Evolutionary conservation across 495 filamentous ascomycete genomes (phyloP).

Genomic region (Talaromyces borbonicus): DNA sequence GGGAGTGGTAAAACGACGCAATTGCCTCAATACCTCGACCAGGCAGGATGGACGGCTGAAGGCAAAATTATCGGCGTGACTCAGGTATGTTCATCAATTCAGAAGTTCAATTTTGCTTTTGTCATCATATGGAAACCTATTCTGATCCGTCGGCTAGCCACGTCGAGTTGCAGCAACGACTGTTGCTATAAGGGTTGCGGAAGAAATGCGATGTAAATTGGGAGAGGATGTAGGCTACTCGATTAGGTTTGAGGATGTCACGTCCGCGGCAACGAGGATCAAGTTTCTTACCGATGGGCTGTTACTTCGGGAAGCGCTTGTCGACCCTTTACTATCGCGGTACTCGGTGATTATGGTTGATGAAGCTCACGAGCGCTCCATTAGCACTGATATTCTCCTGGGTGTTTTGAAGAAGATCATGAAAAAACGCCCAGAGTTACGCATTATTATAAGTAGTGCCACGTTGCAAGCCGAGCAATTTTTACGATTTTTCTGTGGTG

Average conservation of each 20-base stretch:
- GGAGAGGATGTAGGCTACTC: constrained; percentile 96
- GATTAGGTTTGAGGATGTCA: constrained; percentile 92
- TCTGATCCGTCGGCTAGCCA: constrained; percentile 44
- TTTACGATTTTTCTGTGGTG: constrained; percentile 64
- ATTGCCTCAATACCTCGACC: constrained; percentile 76
- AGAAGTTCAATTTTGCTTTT: not conserved
- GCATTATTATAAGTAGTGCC: constrained; percentile 89
- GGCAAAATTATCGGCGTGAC: constrained; percentile 80
- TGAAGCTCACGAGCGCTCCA: constrained; percentile 91
- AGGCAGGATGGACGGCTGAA: constrained; percentile 82
- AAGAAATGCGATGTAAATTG: constrained; percentile 83
- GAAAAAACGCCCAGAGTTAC: constrained; percentile 69
- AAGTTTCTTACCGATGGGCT: constrained; percentile 97
- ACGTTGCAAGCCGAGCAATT: constrained; percentile 90
- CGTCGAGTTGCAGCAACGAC: constrained; percentile 88
- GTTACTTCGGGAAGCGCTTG: constrained; percentile 84
- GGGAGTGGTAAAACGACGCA: constrained; percentile 88
- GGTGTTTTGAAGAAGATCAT: constrained; percentile 92
- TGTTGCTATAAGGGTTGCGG: constrained; percentile 81
- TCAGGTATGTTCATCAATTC: too few species aligned
- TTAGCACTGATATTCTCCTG: constrained; percentile 89
- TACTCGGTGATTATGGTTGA: constrained; percentile 99
- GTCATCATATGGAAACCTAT: not conserved
- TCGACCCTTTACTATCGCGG: constrained; percentile 82
- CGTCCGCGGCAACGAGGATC: constrained; percentile 77